These are phyloP conservation scores for Ophiosphaerella narmari DNA, from an alignment of 2,329 filamentous ascomycete species.

Conservation along the genomic window DNA sequence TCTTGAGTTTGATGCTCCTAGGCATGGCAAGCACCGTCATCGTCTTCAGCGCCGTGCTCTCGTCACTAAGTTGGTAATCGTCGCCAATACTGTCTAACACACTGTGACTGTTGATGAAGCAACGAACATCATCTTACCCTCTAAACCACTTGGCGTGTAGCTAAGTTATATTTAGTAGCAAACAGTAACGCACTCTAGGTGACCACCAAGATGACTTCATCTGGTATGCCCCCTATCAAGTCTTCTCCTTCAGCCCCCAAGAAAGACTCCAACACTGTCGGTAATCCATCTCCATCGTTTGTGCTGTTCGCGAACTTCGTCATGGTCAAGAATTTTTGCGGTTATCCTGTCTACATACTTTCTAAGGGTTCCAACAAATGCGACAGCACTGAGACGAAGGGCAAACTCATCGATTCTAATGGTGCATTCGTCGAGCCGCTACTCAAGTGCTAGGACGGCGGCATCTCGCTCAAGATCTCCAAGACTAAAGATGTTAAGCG, in stretches of 20 bases:
- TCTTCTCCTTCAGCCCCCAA: not conserved
- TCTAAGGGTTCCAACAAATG: slow-evolving; percentile 15
- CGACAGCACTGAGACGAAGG: not conserved
- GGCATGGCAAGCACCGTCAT: slow-evolving; percentile 1
- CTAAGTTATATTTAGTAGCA: too few relatives aligned
- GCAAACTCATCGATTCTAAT: slow-evolving; percentile 6
- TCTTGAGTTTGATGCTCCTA: slow-evolving; percentile 1
- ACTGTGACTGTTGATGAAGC: not conserved
- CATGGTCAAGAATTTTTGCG: slow-evolving; percentile 23
- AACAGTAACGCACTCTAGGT: not conserved
- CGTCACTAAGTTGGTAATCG: slow-evolving; percentile 3
- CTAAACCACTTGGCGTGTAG: too few relatives aligned
- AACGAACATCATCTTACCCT: not conserved
- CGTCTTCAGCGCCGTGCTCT: slow-evolving; percentile 2
- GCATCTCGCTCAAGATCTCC: slow-evolving; percentile 17
- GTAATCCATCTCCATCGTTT: slow-evolving; percentile 8
- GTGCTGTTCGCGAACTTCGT: slow-evolving; percentile 6
- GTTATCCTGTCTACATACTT: slow-evolving; percentile 18
- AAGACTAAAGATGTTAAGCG: slow-evolving; percentile 2
- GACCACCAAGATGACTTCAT: not conserved
- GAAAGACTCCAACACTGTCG: not conserved
- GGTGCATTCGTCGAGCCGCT: slow-evolving; percentile 10
- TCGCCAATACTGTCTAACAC: slow-evolving; percentile 17
- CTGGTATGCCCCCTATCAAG: too few relatives aligned
- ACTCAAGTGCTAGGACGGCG: slow-evolving; percentile 6